These are phyloP conservation scores for Chamaecyparis obtusa DNA, from an alignment of 75 land plant genomes.

Conservation along the genomic window DNA sequence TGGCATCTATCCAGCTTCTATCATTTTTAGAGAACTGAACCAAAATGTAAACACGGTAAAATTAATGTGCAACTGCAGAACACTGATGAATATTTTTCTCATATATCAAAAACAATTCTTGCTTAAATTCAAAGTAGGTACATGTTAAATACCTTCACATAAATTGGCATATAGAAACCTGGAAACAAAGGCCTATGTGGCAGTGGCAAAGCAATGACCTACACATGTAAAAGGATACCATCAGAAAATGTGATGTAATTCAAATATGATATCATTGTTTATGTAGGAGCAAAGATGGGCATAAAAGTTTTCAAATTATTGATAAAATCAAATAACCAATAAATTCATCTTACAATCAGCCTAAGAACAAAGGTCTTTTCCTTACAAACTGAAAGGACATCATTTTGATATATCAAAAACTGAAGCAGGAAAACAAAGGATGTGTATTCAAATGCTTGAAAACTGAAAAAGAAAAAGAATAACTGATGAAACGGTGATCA, in stretches of 20 bases:
- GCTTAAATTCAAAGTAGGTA: neutral
- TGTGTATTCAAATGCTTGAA: constrained; percentile 69
- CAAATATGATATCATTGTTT: neutral
- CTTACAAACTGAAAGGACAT: neutral
- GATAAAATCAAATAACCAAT: neutral
- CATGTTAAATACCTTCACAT: constrained; percentile 67
- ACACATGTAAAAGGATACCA: constrained; percentile 12
- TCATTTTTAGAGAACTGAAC: neutral
- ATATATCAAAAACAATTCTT: neutral
- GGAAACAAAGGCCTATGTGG: constrained; percentile 94
- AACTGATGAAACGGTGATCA: constrained; percentile 81
- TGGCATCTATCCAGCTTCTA: neutral
- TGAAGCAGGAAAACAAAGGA: neutral
- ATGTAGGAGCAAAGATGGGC: neutral
- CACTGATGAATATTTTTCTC: neutral
- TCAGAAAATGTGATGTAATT: neutral
- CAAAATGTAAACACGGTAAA: neutral
- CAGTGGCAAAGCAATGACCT: constrained; percentile 91
- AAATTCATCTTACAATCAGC: neutral
- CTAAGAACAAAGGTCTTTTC: neutral
- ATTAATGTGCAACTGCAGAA: neutral
- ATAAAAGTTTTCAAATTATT: neutral
- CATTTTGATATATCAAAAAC: neutral
- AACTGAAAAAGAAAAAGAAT: constrained; percentile 49
- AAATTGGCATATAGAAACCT: constrained; percentile 91